phyloP scores from a whole-genome alignment of 2,329 filamentous ascomycete species.

The Chaetomiaceae sp. region DNA sequence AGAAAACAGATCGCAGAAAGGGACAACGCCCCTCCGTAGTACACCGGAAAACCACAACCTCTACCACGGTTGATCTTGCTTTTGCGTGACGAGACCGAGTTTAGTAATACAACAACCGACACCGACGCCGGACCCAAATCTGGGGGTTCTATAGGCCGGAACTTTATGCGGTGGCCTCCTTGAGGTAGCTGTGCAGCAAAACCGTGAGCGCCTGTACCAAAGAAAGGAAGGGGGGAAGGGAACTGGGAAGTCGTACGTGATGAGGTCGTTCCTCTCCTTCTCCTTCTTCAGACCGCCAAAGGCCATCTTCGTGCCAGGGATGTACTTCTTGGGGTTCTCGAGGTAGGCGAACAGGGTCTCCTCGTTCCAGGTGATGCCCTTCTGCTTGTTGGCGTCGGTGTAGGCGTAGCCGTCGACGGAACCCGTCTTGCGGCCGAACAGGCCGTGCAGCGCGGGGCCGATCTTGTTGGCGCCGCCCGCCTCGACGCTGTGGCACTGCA shows the following conservation, averaged over 20 bases:
- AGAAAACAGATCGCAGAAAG: constrained; percentile 8
- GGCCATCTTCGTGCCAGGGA: constrained; percentile 99
- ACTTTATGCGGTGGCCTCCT: constrained; percentile 14
- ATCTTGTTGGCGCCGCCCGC: constrained; percentile 92
- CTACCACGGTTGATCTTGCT: not conserved
- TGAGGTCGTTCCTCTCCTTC: constrained; percentile 98
- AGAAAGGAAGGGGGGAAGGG: not conserved
- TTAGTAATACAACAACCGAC: constrained; percentile 14
- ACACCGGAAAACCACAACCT: not conserved
- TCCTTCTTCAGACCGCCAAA: constrained; percentile 99
- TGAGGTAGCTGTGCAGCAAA: constrained; percentile 11
- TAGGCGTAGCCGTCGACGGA: constrained; percentile 89
- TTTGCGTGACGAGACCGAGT: not conserved
- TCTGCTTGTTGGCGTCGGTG: constrained; percentile 99
- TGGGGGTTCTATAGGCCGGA: not conserved
- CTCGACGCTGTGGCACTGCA: constrained; percentile 97
- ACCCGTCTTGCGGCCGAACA: constrained; percentile 94
- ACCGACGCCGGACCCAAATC: not conserved
- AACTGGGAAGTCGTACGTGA: constrained; percentile 63
- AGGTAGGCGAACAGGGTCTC: constrained; percentile 91
- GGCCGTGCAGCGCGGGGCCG: constrained; percentile 91
- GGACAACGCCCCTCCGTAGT: constrained; percentile 2
- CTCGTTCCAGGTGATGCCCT: constrained; percentile 85
- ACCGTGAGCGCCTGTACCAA: not conserved
- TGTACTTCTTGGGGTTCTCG: constrained; percentile 99